A percentile compares a stretch with the other conserved stretches of the same genome.
Evolutionary conservation across 768 basidiomycete genomes (phyloP).

Genomic region (Naganishia friedmannii): DNA sequence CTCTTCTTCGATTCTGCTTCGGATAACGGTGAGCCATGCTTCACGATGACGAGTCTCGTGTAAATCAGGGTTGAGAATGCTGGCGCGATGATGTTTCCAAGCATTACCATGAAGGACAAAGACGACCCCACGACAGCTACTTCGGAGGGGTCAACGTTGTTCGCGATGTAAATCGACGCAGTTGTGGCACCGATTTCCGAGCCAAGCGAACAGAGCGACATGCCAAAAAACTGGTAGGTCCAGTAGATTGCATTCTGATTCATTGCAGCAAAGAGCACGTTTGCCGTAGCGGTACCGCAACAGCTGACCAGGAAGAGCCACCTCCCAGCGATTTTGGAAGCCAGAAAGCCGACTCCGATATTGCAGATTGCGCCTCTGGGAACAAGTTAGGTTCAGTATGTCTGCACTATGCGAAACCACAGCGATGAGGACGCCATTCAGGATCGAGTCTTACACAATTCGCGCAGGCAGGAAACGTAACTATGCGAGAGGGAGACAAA

Average conservation of each 20-base stretch:
- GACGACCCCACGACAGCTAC: background rate
- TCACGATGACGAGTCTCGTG: background rate
- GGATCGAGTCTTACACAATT: background rate
- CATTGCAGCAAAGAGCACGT: background rate
- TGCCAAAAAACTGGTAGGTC: background rate
- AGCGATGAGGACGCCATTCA: no score
- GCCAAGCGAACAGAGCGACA: background rate
- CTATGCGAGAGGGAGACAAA: background rate
- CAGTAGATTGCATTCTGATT: background rate
- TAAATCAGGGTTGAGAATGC: background rate
- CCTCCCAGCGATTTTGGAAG: slow-evolving; percentile 30
- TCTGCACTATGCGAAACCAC: no score
- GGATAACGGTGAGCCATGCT: background rate
- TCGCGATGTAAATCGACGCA: background rate
- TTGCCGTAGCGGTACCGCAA: slow-evolving; percentile 7
- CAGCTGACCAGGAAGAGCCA: slow-evolving; percentile 33
- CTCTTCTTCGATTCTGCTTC: background rate
- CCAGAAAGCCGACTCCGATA: slow-evolving; percentile 29
- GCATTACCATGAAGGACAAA: background rate
- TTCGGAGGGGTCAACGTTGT: background rate
- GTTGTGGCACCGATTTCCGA: background rate
- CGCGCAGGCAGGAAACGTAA: slow-evolving; percentile 8
- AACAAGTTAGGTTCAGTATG: background rate
- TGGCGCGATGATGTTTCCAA: background rate
- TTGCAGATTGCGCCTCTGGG: slow-evolving; percentile 17